phyloP scores from a whole-genome alignment of 306 rosid species.

The Datisca glomerata region DNA sequence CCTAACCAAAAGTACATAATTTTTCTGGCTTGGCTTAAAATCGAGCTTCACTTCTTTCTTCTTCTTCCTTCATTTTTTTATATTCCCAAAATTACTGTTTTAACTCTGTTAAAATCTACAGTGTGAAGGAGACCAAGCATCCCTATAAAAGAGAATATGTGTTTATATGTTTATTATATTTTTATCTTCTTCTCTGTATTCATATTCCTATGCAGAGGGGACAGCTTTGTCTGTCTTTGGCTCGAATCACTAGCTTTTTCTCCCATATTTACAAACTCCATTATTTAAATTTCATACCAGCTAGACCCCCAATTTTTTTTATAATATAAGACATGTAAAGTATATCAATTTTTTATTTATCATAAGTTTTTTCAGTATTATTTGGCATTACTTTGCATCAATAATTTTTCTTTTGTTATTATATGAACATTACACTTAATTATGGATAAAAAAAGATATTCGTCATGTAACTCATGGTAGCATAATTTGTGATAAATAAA shows the following conservation, averaged over 20 bases:
- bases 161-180: not conserved
- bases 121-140: not conserved
- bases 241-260: constrained; percentile 29
- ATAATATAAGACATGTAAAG: not conserved
- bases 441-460: no score
- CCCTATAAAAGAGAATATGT: constrained; percentile 1
- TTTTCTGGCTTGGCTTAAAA: no score
- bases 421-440: no score
- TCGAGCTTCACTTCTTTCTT: not conserved
- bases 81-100: no score
- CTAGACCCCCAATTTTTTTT: not conserved
- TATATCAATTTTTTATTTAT: not conserved
- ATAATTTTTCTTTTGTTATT: no score
- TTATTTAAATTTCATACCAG: not conserved
- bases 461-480: no score
- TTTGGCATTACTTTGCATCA: no score
- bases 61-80: not conserved
- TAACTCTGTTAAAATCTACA: not conserved
- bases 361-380: not conserved
- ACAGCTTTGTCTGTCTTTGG: constrained; percentile 64
- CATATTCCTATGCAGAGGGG: constrained; percentile 61
- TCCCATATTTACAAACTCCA: not conserved
- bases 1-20: no score
- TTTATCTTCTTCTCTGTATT: constrained; percentile 12
- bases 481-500: no score